Conservation (phyloP, 1,139 yeast species). For the Scheffersomyces lignicola region DNA sequence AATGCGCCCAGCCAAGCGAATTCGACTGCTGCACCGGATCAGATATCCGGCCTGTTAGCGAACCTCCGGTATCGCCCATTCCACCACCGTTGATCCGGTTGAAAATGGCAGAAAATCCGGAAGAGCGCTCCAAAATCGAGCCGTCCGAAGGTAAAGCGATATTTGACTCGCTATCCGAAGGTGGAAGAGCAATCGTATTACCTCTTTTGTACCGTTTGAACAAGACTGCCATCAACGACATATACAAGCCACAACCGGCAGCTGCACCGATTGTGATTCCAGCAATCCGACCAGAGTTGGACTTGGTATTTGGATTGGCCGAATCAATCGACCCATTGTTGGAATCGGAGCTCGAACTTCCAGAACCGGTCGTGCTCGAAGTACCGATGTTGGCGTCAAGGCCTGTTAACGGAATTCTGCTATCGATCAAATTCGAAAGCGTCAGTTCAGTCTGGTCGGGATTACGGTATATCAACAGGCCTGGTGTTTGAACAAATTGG, state of each 20-base stretch:
- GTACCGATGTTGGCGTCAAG: conserved; percentile 27
- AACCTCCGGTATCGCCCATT: conserved; percentile 15
- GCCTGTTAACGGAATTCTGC: conserved; percentile 62
- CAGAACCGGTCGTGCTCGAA: conserved; percentile 15
- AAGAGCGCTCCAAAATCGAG: conserved; percentile 15
- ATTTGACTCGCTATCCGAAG: conserved; percentile 43
- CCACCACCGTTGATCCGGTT: conserved; percentile 26
- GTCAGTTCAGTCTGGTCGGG: conserved; percentile 45
- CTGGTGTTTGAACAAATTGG: conserved; percentile 37
- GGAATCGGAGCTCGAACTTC: conserved; percentile 15
- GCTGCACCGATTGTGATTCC: conserved; percentile 70
- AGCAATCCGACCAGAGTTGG: conserved; percentile 45
- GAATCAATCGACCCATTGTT: conserved; percentile 47
- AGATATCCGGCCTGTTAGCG: conserved; percentile 31
- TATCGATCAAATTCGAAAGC: conserved; percentile 60
- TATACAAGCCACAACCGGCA: conserved; percentile 59
- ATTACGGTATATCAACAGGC: conserved; percentile 53
- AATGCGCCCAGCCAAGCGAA: conserved; percentile 46
- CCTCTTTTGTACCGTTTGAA: conserved; percentile 41
- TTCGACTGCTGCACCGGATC: conserved; percentile 48
- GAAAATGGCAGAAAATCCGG: conserved; percentile 34
- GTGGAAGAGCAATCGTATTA: conserved; percentile 39
- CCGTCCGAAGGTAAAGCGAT: conserved; percentile 26
- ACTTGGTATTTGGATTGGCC: conserved; percentile 16
- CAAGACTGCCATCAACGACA: conserved; percentile 49